phyloP scores from a whole-genome alignment of 495 filamentous ascomycete genomes.

The Aspergillus sclerotiicarbonarius region DNA sequence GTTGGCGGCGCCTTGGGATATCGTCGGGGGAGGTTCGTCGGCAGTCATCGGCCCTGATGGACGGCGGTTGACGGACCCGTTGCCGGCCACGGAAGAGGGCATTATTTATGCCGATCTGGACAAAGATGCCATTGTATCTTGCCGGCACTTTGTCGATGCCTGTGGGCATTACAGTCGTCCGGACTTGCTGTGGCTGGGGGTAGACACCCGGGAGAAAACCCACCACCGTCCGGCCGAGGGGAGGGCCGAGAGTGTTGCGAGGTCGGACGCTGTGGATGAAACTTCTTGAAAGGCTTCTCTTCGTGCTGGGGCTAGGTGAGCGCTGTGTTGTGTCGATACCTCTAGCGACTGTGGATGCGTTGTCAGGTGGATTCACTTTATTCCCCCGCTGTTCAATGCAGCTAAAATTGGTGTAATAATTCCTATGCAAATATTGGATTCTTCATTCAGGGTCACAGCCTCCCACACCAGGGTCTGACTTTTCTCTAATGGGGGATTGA shows the following conservation, averaged over 20 bases:
- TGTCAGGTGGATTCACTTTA: no score
- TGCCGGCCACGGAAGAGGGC: constrained; percentile 36
- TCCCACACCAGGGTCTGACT: no score
- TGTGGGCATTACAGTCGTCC: constrained; percentile 54
- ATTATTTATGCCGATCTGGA: constrained; percentile 51
- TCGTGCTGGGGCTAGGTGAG: no score
- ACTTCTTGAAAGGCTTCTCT: no score
- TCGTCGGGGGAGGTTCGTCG: constrained; percentile 47
- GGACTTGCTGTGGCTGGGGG: constrained; percentile 53
- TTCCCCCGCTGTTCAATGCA: no score
- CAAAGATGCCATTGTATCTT: constrained; percentile 33
- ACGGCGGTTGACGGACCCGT: constrained; percentile 30
- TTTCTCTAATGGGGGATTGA: no score
- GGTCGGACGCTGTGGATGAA: not conserved
- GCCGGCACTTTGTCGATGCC: constrained; percentile 41
- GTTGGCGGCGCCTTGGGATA: constrained; percentile 28
- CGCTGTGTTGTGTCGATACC: no score
- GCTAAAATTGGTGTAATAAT: no score
- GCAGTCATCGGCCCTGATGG: constrained; percentile 57
- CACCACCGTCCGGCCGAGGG: not conserved
- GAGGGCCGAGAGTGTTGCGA: not conserved
- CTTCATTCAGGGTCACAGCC: no score
- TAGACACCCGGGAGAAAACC: constrained; percentile 21
- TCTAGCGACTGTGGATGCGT: no score
- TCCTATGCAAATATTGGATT: no score